phyloP scores from a whole-genome alignment of 331 rosid genomes.

The Quercus tomentella region DNA sequence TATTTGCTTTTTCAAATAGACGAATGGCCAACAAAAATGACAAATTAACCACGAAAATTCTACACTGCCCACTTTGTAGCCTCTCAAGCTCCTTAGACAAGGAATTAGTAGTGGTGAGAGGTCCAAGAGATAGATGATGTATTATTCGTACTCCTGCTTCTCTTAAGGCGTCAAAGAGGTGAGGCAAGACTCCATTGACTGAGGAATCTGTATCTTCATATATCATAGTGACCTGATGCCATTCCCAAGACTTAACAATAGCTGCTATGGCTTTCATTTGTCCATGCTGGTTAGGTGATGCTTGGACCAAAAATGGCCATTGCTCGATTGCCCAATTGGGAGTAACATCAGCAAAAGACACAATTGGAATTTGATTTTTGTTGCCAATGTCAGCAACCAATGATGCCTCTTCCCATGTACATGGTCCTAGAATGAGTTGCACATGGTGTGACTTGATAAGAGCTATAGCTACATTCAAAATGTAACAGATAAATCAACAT shows the following conservation, averaged over 20 bases:
- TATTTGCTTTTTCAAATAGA: conserved; percentile 30
- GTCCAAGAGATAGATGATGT: conserved; percentile 27
- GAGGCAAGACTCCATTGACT: conserved; percentile 19
- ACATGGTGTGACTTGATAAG: conserved; percentile 25
- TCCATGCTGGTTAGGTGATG: conserved; percentile 18
- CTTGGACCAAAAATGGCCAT: conserved; percentile 38
- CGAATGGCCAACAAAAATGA: conserved; percentile 29
- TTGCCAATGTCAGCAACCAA: conserved; percentile 35
- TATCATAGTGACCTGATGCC: conserved; percentile 38
- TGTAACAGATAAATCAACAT: too few relatives aligned
- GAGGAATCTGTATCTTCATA: conserved; percentile 33
- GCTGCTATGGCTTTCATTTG: conserved; percentile 48
- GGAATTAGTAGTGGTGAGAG: conserved; percentile 24
- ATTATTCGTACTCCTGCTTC: conserved; percentile 29
- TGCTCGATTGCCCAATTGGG: conserved; percentile 44
- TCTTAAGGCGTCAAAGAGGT: conserved; percentile 22
- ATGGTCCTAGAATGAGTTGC: conserved; percentile 40
- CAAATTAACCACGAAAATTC: conserved; percentile 40
- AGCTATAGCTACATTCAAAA: conserved; percentile 29
- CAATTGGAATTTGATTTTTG: conserved; percentile 27
- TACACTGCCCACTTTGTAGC: conserved; percentile 27
- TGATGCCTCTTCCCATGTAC: conserved; percentile 43
- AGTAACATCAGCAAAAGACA: conserved; percentile 33
- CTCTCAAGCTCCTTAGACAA: conserved; percentile 34
- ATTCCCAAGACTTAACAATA: conserved; percentile 41